Base-by-base conservation (phyloP, 2,329 filamentous ascomycete species). In the Arthrobotrys entomopaga region DNA sequence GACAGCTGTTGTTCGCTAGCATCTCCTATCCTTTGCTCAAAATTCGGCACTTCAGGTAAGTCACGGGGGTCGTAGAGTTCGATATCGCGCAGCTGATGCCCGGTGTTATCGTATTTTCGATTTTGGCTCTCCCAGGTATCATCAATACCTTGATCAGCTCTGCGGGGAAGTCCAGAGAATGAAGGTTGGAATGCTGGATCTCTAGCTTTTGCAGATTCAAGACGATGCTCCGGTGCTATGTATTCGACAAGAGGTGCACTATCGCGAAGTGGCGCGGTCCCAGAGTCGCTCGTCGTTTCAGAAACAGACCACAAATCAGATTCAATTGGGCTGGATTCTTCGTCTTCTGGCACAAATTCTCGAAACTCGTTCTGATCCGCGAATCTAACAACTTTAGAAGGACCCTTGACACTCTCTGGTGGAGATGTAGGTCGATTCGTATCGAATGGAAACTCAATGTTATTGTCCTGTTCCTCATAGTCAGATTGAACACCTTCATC, bases 401-500 rank as follows among this genome's bases (percentile, higher is more conserved):
- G 16, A 1, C 70, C 70, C 13, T 43, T 40, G 15, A 64, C 19
- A 26, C 63, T 74, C 15, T 64, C 46, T 22, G 63, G 63, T 3
- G 63, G 63, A 2, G 57, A 74, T 10, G 57, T 3, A 11, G 63
- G 63, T 24, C 50, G 52, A 15, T 24, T 16, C 8, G 10, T 11
- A 3, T 38, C 50, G 7, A 50, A 48, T 5, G 57, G 43, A 15
- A 66, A 52, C 3, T 57, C 43, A 11, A 26, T 8, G 16, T 67
- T 34, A 15, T 19, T 63, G 19, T 57, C 61, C 10, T 34, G 29
- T 3, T 43, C 46, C 22, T 53, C 46, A 11, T 29, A 54, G n/a
- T 74, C 70, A 1, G 63, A 67, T 46, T 49, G 54, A 19, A 67
- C 29, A 3, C 70, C 70, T 49, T 74, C 70, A 16, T 74, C 70